Evolutionary conservation across 345 rosid genomes (phyloP), one percentile per base, ranked within the genome.

Genomic region (Arabidopsis suecica): DNA sequence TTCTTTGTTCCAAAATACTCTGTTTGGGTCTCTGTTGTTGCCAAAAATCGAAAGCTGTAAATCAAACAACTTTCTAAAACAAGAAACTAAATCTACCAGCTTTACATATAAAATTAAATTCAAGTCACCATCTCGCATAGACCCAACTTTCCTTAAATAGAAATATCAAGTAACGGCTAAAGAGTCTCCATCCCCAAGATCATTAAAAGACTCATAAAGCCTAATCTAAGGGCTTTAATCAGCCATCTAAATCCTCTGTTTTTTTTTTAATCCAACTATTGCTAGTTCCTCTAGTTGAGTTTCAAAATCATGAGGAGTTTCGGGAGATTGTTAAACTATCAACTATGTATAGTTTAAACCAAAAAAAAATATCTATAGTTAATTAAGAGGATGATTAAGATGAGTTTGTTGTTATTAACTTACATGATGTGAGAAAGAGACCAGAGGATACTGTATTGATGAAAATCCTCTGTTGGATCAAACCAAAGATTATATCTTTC

Each of bases 401-500:
- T 25, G n/a, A 3, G 5, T 42, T 34, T 25, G 3, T 7, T 30
- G 40, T 34, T 18, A 20, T 44, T 34, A 6, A 72, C 97, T 89
- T 80, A 95, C 99, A 84, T 85, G 82, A 95, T 89, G 59, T 83
- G 88, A 67, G 96, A 88, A 78, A 80, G 86, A 11, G 99, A 90
- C 97, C 97, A 95, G 68, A 90, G 89, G 80, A 95, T 75, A 79
- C 84, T 86, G 67, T 95, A 95, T 36, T 88, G 99, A 79, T 95
- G 99, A 60, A 86, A 90, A 81, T 90, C 97, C 51, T 95, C 96
- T 18, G 96, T 79, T 25, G 97, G 97, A 73, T 95, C 97, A 41
- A 95, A 95, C 97, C 97, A 90, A 34, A 92, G 96, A 74, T 84
- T 88, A 79, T 82, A 90, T 85, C 99, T 84, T 80, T 92, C 99